phyloP scores from a whole-genome alignment of 805 yeast species.

The Yamadazyma paraphyllophila region DNA sequence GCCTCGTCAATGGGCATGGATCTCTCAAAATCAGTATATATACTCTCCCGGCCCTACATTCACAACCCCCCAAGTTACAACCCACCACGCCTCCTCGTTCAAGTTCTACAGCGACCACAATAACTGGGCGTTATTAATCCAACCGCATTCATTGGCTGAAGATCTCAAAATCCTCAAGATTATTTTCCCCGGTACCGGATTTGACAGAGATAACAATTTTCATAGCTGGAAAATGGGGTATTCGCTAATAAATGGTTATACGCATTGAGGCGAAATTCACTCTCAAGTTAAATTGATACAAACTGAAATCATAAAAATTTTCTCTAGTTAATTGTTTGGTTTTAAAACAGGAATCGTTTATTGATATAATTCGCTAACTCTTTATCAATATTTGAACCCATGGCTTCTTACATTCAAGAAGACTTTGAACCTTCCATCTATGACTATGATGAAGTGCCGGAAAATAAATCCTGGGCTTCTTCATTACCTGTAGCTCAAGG shows the following conservation, averaged over 20 bases:
- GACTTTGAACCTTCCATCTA: slow-evolving; percentile 43
- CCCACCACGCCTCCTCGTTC: too few species aligned
- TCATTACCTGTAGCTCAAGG: slow-evolving; percentile 85
- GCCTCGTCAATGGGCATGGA: too few species aligned
- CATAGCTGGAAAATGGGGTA: slow-evolving; percentile 2
- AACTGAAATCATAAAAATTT: not conserved
- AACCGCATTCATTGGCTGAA: slow-evolving; percentile 5
- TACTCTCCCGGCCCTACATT: too few species aligned
- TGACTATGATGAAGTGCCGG: slow-evolving; percentile 70
- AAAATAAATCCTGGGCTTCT: slow-evolving; percentile 89
- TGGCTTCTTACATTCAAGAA: slow-evolving; percentile 39
- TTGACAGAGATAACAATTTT: slow-evolving; percentile 7
- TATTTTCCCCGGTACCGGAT: slow-evolving; percentile 16
- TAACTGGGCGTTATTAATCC: not conserved
- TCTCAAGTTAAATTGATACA: not conserved
- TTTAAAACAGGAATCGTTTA: not conserved
- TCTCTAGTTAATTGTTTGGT: slow-evolving; percentile 1
- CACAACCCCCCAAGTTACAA: too few species aligned
- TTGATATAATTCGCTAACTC: slow-evolving; percentile 8
- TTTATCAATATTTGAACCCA: slow-evolving; percentile 5
- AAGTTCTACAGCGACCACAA: too few species aligned
- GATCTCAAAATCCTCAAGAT: slow-evolving; percentile 1
- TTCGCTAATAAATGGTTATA: not conserved
- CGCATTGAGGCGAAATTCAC: not conserved
- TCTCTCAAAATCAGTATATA: too few species aligned